Base-by-base conservation (phyloP, 305 asterid genomes). In the Caryopteris hybrid region DNA sequence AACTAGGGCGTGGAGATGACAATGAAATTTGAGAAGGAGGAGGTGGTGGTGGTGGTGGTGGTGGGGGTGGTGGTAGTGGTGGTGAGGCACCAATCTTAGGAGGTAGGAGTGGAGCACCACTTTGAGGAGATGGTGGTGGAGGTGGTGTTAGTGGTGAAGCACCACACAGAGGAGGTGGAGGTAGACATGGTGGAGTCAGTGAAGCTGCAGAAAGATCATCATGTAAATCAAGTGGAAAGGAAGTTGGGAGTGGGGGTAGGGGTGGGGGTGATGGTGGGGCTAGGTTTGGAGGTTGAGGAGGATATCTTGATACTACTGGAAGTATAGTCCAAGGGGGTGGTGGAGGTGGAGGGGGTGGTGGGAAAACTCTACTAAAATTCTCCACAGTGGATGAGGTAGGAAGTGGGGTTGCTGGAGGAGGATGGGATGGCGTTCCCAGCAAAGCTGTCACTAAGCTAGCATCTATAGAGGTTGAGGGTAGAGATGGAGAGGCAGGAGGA, bases 341-440 rank as follows among this genome's bases (percentile, higher is more conserved):
- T 33, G 80, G 75, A 27, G 74, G 74, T 60, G 81, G 78, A 4
- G 80, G 75, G 6, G 83, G 78, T 46, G 80, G 79, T n/a, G 75
- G 79, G 52, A 72, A 70, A 66, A 62, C 77, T 38, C 74, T 81
- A 58, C 59, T 71, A 63, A 45, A 48, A 53, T 48, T 76, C 43
- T 74, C 81, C 67, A 31, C 51, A 41, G 12, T 61, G 27, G 73
- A 55, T 45, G 78, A 68, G 52, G 45, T 18, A 18, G 74, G 72
- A 29, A 71, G 75, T 53, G 70, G 58, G 10, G 76, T 73, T 6
- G 76, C 73, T 17, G 78, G 75, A 12, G 80, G 79, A 13, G 81
- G 70, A 60, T 64, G 52, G 13, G n/a, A 31, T 8, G 42, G 57
- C 50, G 38, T 65, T 39, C 25, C 68, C 23, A 43, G 71, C 8